phyloP scores from a whole-genome alignment of 345 rosid genomes.

The Eucalyptus tenuipes region DNA sequence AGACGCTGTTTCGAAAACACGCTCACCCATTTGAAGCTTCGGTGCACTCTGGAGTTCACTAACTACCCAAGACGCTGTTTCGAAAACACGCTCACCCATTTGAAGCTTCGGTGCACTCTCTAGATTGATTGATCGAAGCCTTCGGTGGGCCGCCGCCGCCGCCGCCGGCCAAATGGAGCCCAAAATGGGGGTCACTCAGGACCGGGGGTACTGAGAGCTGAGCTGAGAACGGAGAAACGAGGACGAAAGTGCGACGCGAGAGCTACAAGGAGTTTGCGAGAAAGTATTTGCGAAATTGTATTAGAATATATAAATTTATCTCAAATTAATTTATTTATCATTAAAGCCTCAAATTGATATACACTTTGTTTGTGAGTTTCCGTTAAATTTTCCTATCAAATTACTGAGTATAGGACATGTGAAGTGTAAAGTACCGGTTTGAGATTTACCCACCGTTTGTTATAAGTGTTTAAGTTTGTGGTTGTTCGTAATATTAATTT shows the following conservation, averaged over 20 bases:
- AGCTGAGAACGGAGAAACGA: not conserved
- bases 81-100: not conserved
- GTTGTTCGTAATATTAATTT: rapidly evolving
- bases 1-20: not conserved
- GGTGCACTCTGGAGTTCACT: not conserved
- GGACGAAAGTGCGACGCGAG: not conserved
- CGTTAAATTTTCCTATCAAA: too few species aligned
- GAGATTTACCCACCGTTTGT: rapidly evolving
- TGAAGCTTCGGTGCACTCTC: not conserved
- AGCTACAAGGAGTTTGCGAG: not conserved
- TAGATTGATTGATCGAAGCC: not conserved
- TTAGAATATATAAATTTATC: too few species aligned
- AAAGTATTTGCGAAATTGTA: not conserved
- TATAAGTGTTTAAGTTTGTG: rapidly evolving
- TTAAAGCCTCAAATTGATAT: too few species aligned
- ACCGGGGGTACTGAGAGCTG: not conserved
- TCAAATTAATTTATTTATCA: too few species aligned
- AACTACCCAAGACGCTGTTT: not conserved
- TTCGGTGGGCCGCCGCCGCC: not conserved
- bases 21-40: not conserved
- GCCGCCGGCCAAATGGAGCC: not conserved
- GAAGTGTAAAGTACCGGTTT: rapidly evolving
- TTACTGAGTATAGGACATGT: too few species aligned
- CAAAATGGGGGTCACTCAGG: not conserved
- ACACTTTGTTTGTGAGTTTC: rapidly evolving